phyloP scores from a whole-genome alignment of 148 eudicot species.

The Rhododendron mucronatum region DNA sequence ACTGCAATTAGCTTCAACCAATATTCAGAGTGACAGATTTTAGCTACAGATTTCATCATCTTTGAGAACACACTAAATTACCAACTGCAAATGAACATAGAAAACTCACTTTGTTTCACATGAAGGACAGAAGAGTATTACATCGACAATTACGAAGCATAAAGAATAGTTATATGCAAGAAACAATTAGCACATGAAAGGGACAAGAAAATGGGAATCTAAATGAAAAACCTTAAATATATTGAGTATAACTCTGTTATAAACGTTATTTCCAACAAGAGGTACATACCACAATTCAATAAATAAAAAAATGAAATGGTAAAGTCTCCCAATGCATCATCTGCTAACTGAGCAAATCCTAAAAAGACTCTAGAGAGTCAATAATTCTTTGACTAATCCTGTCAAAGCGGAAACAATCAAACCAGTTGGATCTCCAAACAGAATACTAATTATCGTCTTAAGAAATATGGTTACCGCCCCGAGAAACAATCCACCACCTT shows the following conservation, averaged over 20 bases:
- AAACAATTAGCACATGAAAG: neutral
- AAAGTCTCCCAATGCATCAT: neutral
- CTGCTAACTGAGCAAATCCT: too few relatives aligned
- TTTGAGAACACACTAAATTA: too few relatives aligned
- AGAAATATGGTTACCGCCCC: neutral
- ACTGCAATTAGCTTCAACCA: too few relatives aligned
- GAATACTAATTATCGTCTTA: neutral
- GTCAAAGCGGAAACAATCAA: neutral
- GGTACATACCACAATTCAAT: neutral
- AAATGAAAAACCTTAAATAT: neutral
- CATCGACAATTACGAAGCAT: neutral
- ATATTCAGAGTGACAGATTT: too few relatives aligned
- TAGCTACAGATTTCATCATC: too few relatives aligned
- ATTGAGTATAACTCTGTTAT: neutral
- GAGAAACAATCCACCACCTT: neutral
- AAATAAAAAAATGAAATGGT: neutral
- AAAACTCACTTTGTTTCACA: too few relatives aligned
- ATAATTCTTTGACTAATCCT: neutral
- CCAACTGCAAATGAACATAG: neutral
- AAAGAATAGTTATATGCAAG: neutral
- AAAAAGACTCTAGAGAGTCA: too few relatives aligned
- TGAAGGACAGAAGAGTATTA: too few relatives aligned
- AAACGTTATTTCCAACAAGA: neutral
- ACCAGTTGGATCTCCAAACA: neutral
- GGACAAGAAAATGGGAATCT: neutral